A percentile compares a stretch with the other conserved stretches of the same genome.
phyloP scores from a whole-genome alignment of 805 yeast species.

The Candida wancherniae region DNA sequence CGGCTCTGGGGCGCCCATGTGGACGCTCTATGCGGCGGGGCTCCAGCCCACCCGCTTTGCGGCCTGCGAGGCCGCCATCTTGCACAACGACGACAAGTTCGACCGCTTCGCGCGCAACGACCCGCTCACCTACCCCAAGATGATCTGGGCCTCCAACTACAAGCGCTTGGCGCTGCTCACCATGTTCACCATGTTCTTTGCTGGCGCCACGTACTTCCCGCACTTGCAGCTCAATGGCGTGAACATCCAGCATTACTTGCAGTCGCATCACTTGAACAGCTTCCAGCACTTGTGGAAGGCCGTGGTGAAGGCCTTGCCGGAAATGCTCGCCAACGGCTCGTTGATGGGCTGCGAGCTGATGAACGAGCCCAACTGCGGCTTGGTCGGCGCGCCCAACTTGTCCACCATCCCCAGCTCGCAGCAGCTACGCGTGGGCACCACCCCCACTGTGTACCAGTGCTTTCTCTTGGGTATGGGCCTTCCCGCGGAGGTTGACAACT shows the following conservation, averaged over 20 bases:
- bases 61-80: conserved; percentile 70
- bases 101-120: conserved; percentile 30
- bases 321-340: conserved; percentile 39
- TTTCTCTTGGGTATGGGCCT: conserved; percentile 77
- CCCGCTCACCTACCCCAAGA: conserved; percentile 59
- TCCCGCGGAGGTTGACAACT: conserved; percentile 61
- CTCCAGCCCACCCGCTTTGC: conserved; percentile 70
- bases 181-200: conserved; percentile 83
- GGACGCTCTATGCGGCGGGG: conserved; percentile 91
- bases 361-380: conserved; percentile 82
- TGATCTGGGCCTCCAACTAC: conserved; percentile 93
- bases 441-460: conserved; percentile 77
- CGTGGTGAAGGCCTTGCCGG: conserved; percentile 23
- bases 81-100: conserved; percentile 52
- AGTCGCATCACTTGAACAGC: conserved; percentile 55
- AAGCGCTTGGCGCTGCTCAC: conserved; percentile 66
- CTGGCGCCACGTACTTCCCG: conserved; percentile 75
- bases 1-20: conserved; percentile 90
- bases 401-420: conserved; percentile 52
- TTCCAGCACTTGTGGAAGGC: conserved; percentile 35
- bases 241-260: conserved; percentile 76
- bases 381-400: conserved; percentile 59
- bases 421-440: conserved; percentile 68
- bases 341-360: conserved; percentile 76
- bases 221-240: conserved; percentile 62